Percentiles rank a stretch among this genome's conserved stretches.
These are phyloP conservation scores for Boletus reticulatus DNA, from an alignment of 768 basidiomycete species.

Conservation along the genomic window DNA sequence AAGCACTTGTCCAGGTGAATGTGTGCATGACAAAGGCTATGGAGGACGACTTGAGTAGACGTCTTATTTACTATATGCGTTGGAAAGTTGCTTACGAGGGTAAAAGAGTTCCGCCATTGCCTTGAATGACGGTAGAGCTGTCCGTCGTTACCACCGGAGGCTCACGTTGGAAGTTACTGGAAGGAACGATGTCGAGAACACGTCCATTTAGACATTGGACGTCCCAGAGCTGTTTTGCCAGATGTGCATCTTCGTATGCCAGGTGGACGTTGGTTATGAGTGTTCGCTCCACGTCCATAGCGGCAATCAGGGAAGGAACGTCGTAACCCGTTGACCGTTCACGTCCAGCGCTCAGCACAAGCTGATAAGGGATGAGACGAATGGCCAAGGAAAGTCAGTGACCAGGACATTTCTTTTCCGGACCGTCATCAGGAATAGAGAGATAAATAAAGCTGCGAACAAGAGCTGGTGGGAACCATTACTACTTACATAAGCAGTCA, in stretches of 20 bases:
- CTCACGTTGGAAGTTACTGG: neutral
- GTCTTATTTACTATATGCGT: constrained; percentile 13
- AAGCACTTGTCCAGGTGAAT: constrained; percentile 72
- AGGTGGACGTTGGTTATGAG: constrained; percentile 31
- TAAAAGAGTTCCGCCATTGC: constrained; percentile 30
- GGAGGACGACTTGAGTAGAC: neutral
- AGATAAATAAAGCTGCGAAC: neutral
- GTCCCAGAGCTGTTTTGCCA: constrained; percentile 31
- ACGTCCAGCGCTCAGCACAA: neutral
- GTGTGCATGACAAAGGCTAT: constrained; percentile 58
- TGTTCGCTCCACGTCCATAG: constrained; percentile 3
- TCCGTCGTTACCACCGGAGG: neutral
- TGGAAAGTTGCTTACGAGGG: constrained; percentile 27
- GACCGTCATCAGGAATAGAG: no score
- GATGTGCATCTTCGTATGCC: constrained; percentile 25
- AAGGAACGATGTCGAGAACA: constrained; percentile 24
- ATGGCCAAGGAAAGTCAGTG: no score
- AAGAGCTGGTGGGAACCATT: neutral
- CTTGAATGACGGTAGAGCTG: constrained; percentile 13
- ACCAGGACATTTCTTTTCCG: no score
- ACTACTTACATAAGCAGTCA: no score
- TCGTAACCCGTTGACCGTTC: no score
- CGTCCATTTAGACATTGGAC: constrained; percentile 30
- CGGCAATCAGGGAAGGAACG: neutral
- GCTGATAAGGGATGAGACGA: neutral